Evolutionary conservation across 257 asterid species (phyloP).

Genomic region (Ocimum tenuiflorum): DNA sequence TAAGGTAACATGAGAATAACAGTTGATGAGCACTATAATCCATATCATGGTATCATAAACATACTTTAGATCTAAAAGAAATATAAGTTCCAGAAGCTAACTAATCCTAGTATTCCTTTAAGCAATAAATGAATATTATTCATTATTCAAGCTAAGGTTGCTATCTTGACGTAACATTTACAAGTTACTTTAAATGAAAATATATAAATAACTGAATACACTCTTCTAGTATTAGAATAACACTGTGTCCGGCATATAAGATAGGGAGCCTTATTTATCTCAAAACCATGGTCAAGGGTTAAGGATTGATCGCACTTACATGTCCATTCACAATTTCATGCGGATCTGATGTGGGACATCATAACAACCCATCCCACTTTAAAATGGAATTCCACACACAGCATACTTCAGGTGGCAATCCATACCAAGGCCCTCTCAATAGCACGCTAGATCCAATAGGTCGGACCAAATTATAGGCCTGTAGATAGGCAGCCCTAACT

Average conservation of each 20-base stretch:
- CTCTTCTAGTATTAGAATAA: not conserved
- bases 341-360: too few relatives aligned
- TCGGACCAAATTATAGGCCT: too few relatives aligned
- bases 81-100: not conserved
- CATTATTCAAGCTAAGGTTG: not conserved
- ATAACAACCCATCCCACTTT: too few relatives aligned
- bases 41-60: not conserved
- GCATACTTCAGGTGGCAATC: too few relatives aligned
- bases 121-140: not conserved
- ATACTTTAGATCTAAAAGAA: not conserved
- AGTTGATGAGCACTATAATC: slow-evolving; percentile 1
- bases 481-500: too few relatives aligned
- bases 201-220: not conserved
- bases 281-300: too few relatives aligned
- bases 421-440: too few relatives aligned
- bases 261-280: too few relatives aligned
- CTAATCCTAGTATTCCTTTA: not conserved
- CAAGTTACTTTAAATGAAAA: not conserved
- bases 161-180: not conserved
- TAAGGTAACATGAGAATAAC: not conserved
- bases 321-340: too few relatives aligned
- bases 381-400: too few relatives aligned
- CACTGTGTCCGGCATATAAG: not conserved
- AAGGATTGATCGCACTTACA: too few relatives aligned
- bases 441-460: too few relatives aligned